Evolutionary conservation across 345 rosid genomes (phyloP).

Genomic region (Leavenworthia alabamica): DNA sequence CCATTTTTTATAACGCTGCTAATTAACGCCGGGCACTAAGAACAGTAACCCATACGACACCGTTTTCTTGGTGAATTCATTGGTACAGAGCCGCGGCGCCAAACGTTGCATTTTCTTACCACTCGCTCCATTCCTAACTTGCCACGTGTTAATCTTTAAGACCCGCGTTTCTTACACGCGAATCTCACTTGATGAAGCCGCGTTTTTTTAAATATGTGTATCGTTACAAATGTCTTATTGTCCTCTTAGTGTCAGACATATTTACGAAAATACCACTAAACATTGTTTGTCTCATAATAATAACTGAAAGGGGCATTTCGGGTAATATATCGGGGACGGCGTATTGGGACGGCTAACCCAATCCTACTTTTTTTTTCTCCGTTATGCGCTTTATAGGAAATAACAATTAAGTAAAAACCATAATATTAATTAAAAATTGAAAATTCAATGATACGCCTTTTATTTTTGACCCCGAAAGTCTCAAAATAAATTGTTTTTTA

Average conservation of each 20-base stretch:
- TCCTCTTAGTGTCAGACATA: neutral
- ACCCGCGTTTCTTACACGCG: constrained; percentile 40
- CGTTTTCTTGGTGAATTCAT: constrained; percentile 10
- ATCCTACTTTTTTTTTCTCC: constrained; percentile 10
- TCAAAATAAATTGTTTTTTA: constrained; percentile 31
- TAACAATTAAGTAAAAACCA: neutral
- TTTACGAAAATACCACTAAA: constrained; percentile 14
- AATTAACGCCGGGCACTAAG: neutral
- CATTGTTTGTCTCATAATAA: neutral
- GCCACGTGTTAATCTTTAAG: constrained; percentile 28
- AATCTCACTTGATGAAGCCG: constrained; percentile 33
- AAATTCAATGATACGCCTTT: constrained; percentile 27
- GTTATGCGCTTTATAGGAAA: constrained; percentile 24
- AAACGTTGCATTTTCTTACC: neutral
- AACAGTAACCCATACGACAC: neutral
- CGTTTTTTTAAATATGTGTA: neutral
- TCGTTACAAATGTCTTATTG: constrained; percentile 22
- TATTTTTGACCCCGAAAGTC: constrained; percentile 44
- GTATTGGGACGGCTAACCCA: constrained; percentile 22
- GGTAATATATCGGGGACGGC: constrained; percentile 1
- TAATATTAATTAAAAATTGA: neutral
- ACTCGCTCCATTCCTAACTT: neutral
- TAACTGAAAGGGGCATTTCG: constrained; percentile 6
- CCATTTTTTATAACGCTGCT: neutral
- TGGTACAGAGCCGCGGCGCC: constrained; percentile 14